Percentiles rank a stretch among this genome's conserved stretches.
These are phyloP conservation scores for Sphaerulina musiva DNA, from an alignment of 2,329 filamentous ascomycete genomes.

Conservation along the genomic window DNA sequence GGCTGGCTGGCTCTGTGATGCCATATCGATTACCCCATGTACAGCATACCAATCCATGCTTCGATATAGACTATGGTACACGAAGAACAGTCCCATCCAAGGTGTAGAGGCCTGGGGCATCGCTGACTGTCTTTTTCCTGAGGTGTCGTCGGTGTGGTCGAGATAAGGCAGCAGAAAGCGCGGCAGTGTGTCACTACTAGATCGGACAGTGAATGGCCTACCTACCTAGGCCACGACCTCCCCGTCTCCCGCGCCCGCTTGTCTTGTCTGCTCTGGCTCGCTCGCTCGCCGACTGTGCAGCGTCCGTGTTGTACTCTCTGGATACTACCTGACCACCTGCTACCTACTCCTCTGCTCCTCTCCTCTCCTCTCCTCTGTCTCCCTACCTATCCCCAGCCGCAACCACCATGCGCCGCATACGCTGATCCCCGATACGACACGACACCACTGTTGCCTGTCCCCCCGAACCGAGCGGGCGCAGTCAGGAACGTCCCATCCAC, in stretches of 20 bases:
- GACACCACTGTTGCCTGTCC: background rate
- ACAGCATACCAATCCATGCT: background rate
- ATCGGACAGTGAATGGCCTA: background rate
- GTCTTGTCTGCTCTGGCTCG: background rate
- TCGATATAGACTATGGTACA: too few relatives aligned
- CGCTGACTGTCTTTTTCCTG: too few relatives aligned
- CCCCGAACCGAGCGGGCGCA: background rate
- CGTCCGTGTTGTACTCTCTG: too few relatives aligned
- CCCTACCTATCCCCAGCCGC: background rate
- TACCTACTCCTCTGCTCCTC: too few relatives aligned
- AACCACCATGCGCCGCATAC: conserved; percentile 6
- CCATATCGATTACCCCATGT: background rate
- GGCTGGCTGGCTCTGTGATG: too few relatives aligned
- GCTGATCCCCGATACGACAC: background rate
- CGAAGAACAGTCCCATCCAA: too few relatives aligned
- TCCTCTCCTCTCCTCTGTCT: background rate
- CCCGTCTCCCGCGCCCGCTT: background rate
- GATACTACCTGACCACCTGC: background rate
- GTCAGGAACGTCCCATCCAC: background rate
- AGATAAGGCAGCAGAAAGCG: background rate
- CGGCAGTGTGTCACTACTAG: background rate
- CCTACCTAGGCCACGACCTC: background rate
- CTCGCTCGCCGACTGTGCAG: background rate
- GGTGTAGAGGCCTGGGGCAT: background rate
- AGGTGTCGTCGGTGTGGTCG: background rate